Percentiles rank a stretch among this genome's conserved stretches.
These are phyloP conservation scores for Brassica rapa DNA, from an alignment of 345 rosid species.

Conservation along the genomic window DNA sequence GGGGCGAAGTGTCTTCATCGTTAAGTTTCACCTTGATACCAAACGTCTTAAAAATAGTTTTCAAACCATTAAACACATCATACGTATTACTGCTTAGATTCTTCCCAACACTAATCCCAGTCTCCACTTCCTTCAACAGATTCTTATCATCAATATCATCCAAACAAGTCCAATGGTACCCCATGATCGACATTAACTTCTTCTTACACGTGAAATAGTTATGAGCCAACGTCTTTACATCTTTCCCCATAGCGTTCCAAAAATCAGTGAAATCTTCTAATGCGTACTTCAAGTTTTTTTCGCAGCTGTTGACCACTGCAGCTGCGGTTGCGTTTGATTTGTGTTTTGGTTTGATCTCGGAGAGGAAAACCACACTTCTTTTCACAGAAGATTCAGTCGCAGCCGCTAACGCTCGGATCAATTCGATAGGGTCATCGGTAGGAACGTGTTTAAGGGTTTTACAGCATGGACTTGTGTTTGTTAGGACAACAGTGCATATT, in stretches of 20 bases:
- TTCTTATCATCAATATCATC: slow-evolving; percentile 39
- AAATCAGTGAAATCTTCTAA: slow-evolving; percentile 30
- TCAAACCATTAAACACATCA: slow-evolving; percentile 37
- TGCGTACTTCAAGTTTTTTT: slow-evolving; percentile 36
- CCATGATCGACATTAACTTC: slow-evolving; percentile 31
- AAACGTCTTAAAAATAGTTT: slow-evolving; percentile 27
- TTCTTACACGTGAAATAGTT: slow-evolving; percentile 37
- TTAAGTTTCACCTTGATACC: slow-evolving; percentile 41
- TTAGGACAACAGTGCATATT: slow-evolving; percentile 46
- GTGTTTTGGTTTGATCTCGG: slow-evolving; percentile 29
- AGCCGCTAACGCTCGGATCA: slow-evolving; percentile 38
- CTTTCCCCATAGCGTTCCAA: slow-evolving; percentile 31
- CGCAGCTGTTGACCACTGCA: slow-evolving; percentile 21
- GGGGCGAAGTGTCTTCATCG: slow-evolving; percentile 35
- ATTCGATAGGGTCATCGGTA: slow-evolving; percentile 53
- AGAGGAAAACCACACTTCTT: slow-evolving; percentile 39
- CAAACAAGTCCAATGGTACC: slow-evolving; percentile 36
- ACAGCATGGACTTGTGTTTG: slow-evolving; percentile 55
- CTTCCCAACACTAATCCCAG: slow-evolving; percentile 36
- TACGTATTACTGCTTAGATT: slow-evolving; percentile 19
- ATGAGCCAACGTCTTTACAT: slow-evolving; percentile 31
- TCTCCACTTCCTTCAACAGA: slow-evolving; percentile 29
- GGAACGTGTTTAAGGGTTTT: slow-evolving; percentile 45
- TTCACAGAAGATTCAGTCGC: slow-evolving; percentile 42
- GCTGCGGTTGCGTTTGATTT: slow-evolving; percentile 11